Conservation (phyloP, 257 asterid species). For the Fraxinus quadrangulata region DNA sequence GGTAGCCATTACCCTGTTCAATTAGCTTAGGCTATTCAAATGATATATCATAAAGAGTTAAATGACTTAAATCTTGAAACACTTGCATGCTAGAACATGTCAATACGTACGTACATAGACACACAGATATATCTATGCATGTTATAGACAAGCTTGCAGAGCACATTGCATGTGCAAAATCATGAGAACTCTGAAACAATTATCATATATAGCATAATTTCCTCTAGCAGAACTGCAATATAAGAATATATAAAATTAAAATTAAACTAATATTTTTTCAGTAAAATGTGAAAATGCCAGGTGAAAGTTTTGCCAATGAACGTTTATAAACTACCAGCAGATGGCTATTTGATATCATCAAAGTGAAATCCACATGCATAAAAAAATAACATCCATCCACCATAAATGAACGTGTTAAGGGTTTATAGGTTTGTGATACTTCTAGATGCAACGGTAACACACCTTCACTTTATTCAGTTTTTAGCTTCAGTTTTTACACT, state of each 20-base stretch:
- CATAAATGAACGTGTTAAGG: background rate
- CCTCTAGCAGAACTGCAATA: background rate
- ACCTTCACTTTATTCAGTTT: background rate
- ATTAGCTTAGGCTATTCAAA: conserved; percentile 13
- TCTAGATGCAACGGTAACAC: background rate
- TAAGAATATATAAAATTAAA: no score
- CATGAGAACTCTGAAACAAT: background rate
- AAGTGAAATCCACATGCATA: background rate
- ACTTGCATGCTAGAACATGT: background rate
- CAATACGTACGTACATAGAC: background rate
- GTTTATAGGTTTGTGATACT: background rate
- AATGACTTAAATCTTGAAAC: background rate
- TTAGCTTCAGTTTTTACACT: background rate
- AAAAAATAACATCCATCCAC: background rate
- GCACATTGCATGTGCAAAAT: background rate
- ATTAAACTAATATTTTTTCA: background rate
- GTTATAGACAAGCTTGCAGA: background rate
- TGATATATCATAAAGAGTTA: background rate
- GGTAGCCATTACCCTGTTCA: conserved; percentile 45
- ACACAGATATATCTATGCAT: background rate
- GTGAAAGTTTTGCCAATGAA: background rate
- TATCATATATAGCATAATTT: background rate
- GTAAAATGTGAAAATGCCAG: background rate
- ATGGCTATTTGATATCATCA: background rate
- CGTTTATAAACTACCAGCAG: background rate